phyloP scores from a whole-genome alignment of 495 filamentous ascomycete species.

The Venustampulla echinocandica region DNA sequence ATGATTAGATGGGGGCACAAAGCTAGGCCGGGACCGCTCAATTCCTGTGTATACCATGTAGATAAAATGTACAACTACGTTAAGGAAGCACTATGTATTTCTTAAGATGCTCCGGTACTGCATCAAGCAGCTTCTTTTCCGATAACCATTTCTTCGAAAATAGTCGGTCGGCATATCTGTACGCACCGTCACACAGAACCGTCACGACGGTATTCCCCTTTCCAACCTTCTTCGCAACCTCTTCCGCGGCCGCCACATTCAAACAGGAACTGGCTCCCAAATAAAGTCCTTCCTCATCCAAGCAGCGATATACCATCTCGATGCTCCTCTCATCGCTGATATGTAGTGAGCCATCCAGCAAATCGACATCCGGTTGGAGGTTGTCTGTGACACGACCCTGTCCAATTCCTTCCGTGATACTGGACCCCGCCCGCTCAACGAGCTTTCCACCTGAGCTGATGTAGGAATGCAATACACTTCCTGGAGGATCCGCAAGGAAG shows the following conservation, averaged over 20 bases:
- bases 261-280: slow-evolving; percentile 87
- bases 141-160: slow-evolving; percentile 86
- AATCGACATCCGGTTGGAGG: slow-evolving; percentile 70
- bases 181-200: slow-evolving; percentile 88
- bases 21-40: neutral
- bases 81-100: slow-evolving; percentile 72
- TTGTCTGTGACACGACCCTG: slow-evolving; percentile 97
- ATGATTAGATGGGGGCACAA: neutral
- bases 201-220: slow-evolving; percentile 89
- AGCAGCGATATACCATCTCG: slow-evolving; percentile 94
- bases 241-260: slow-evolving; percentile 92
- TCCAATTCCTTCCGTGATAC: slow-evolving; percentile 96
- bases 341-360: slow-evolving; percentile 78
- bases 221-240: slow-evolving; percentile 84
- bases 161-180: slow-evolving; percentile 87
- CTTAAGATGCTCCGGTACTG: slow-evolving; percentile 77
- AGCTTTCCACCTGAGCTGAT: slow-evolving; percentile 78
- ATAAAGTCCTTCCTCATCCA: slow-evolving; percentile 95
- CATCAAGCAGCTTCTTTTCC: slow-evolving; percentile 69
- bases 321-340: slow-evolving; percentile 91
- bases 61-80: slow-evolving; percentile 11
- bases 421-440: slow-evolving; percentile 70
- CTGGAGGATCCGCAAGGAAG: slow-evolving; percentile 89
- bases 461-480: slow-evolving; percentile 85
- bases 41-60: slow-evolving; percentile 6